Evolutionary conservation across 2,329 filamentous ascomycete species (phyloP), one percentile per base, ranked within the genome.

Genomic region (Plectosphaerella cucumerina): DNA sequence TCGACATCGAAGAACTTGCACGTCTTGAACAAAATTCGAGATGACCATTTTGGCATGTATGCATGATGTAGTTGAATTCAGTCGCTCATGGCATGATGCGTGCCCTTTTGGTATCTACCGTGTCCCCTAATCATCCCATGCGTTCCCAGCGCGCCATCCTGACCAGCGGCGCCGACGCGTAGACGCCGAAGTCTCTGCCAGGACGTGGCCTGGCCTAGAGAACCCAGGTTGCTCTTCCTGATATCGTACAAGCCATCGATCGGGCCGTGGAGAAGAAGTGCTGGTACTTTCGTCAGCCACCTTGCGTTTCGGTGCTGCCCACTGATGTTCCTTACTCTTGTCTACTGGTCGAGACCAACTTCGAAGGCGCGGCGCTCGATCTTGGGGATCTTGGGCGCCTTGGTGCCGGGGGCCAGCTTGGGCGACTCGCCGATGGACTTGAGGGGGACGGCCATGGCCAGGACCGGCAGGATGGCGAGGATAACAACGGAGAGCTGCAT

Each of bases 401-500:
- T 49, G 21, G 52, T 54, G 18, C 49, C 47, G 6, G 52, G 50
- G 17, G 51, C 50, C 34, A 56, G 22, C 5, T 52, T 56, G 48
- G 53, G 53, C 11, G 47, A 15, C 18, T 47, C 49, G 26, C 26
- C 17, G 44, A 59, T 58, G 1, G 52, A 44, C n/a, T 51, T 52
- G 18, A 56, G 55, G 5, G 60, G 60, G 12, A 50, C 45, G 5
- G 61, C 60, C 22, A 57, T 37, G 22, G 48, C 59, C 4, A 55
- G 46, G 23, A 54, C 54, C 20, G 59, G 60, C 39, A 52, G 59
- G n/a, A 55, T 47, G 35, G 55, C 48, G 44, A 53, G 47, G 34
- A 62, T 39, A 21, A 63, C 20, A 44, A 54, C 51, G 15, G 53
- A 52, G 20, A 55, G 51, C 46, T 60, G 59, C 62, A 63, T 64